phyloP scores from a whole-genome alignment of 352 stramenopile species.

The Pythium rhizo-oryzae region DNA sequence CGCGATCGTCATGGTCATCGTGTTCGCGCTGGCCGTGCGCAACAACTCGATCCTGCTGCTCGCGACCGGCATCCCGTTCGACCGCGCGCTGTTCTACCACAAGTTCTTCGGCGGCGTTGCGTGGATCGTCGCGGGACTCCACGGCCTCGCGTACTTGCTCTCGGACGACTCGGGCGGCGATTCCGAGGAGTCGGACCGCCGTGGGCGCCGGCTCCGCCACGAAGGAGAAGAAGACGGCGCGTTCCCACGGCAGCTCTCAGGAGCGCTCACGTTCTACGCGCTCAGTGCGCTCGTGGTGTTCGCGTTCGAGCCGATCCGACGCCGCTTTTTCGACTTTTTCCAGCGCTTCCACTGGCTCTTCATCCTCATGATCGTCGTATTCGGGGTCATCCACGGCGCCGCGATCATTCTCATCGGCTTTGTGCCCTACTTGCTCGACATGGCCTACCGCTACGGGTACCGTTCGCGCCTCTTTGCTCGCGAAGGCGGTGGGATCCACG shows the following conservation, averaged over 20 bases:
- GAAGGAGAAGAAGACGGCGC: not conserved
- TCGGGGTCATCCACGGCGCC: conserved; percentile 46
- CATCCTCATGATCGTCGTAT: conserved; percentile 45
- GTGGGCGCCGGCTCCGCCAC: not conserved
- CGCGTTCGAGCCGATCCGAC: conserved; percentile 43
- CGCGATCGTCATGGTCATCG: conserved; percentile 36
- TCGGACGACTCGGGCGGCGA: conserved; percentile 6
- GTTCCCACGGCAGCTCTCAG: conserved; percentile 4
- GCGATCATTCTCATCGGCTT: conserved; percentile 37
- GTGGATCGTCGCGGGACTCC: conserved; percentile 39
- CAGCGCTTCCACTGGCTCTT: conserved; percentile 51
- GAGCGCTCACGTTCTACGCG: conserved; percentile 32
- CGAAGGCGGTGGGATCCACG: conserved; percentile 23
- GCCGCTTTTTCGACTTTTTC: conserved; percentile 59
- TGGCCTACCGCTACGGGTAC: conserved; percentile 43
- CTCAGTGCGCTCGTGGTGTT: conserved; percentile 40
- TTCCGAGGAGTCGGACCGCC: not conserved
- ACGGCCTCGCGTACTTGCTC: conserved; percentile 49
- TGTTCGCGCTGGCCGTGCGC: conserved; percentile 46
- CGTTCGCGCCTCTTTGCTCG: conserved; percentile 30
- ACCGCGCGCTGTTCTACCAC: conserved; percentile 57
- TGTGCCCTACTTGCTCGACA: conserved; percentile 39
- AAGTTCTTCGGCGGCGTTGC: conserved; percentile 40
- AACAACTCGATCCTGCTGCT: conserved; percentile 55
- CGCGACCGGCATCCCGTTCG: conserved; percentile 50